Base-by-base conservation (phyloP, 1,139 yeast species). In the Kluyveromyces marxianus region DNA sequence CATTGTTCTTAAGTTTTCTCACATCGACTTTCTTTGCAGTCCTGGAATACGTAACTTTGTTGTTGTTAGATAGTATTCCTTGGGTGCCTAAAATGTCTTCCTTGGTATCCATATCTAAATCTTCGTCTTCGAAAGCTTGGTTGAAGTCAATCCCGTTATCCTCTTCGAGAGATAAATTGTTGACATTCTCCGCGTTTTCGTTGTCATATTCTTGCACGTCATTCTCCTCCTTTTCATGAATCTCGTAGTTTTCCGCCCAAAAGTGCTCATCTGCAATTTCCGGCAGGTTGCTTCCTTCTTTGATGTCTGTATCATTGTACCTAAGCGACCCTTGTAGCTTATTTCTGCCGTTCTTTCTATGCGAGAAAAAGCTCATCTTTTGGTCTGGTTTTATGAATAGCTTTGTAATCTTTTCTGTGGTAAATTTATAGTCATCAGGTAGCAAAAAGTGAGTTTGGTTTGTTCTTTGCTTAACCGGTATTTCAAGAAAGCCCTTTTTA, bases 1-100 rank as follows among this genome's bases (percentile, higher is more conserved):
- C 61, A 58, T 88, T 88, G 51, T 85, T 87, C 66, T 92, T 92
- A 49, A 92, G 71, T 35, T 75, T 69, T 55, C 79, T 79, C 39
- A 92, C 85, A 61, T 92, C 95, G 24, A 92, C 96, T 54, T 83
- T 76, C 62, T 89, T 90, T 3, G 97, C 92, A 3, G 81, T 79
- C 46, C 84, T 73, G 1, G 97, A 86, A 57, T 82, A 89, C 51
- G 76, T 80, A 41, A 89, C 81, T 41, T 61, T 61, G 53, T 77
- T 61, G 53, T 77, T 77, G 43, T 81, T 86, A 25, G 48, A 48
- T 8, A 44, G 35, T 2, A 40, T 37, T 33, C 45, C 48, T 34
- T 43, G 44, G 2, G 48, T 55, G 32, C 52, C 62, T 21, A 53
- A 10, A 7, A 30, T n/a, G 25, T 41, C 44, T 24, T 44, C 47